Evolutionary conservation across 179 eudicot genomes (phyloP), one percentile per base, ranked within the genome.

Genomic region (Silene noctiflora): DNA sequence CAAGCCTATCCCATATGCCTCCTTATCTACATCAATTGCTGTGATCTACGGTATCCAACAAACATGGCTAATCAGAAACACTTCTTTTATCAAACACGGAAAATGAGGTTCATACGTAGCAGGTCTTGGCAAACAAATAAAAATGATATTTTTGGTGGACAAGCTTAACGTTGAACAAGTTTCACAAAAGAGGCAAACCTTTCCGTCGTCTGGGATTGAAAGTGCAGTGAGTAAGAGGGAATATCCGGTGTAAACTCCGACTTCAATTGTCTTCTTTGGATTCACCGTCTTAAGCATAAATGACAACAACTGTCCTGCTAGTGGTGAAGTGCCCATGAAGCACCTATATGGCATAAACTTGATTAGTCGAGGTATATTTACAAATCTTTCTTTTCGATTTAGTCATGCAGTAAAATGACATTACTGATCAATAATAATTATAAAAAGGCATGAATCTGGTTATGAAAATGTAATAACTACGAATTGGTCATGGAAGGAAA

Each of bases 181-280:
- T 66, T 59, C 24, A 17, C 65, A 61, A 61, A 20, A 17, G 3
- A 61, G 0, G n/a, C 68, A 7, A 29, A 86, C 92, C 87, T 89
- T 82, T 67, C 87, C 91, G 27, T 88, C 88, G 33, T 83, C 77
- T 7, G 91, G 91, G 73, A 85, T 81, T 1, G 88, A 74, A 46
- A 86, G 89, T 20, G 94, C 90, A 70, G 94, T 88, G 29, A 84
- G 83, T 13, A 88, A 84, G 63, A 90, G 89, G 46, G 94, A 89
- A 44, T 89, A 89, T 62, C 94, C 94, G 5, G 91, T 88, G 69
- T 55, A 89, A 2, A 89, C 94, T 33, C 93, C 89, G 12, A 89
- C 77, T 77, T 88, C 91, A 58, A 88, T 82, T 4, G 86, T 84
- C 69, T 83, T 88, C 72, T 86, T 88, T 16, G 86, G 85, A 55